Evolutionary conservation across 202 grass and related monocot genomes (phyloP).

Genomic region (Eragrostis tef): DNA sequence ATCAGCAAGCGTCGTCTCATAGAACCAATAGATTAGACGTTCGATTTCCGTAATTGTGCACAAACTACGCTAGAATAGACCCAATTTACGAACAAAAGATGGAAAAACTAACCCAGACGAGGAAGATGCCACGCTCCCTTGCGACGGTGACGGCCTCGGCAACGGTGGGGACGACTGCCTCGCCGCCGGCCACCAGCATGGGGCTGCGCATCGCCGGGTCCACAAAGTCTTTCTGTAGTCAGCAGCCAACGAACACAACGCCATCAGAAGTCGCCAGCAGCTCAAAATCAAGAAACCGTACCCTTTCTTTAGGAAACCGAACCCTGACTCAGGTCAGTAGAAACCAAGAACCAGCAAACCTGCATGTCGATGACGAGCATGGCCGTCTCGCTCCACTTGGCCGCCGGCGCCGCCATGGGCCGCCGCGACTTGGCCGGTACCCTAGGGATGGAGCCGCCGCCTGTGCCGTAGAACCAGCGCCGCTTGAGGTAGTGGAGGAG

Average conservation of each 20-base stretch:
- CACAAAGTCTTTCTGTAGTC: constrained; percentile 80
- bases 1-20: not conserved
- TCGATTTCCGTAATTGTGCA: constrained; percentile 1
- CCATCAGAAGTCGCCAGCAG: not conserved
- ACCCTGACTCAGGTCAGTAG: not conserved
- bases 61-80: not conserved
- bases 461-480: constrained; percentile 43
- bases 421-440: not conserved
- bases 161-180: constrained; percentile 70
- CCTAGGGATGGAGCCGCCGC: not conserved
- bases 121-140: constrained; percentile 74
- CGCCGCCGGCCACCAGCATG: constrained; percentile 64
- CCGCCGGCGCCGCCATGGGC: constrained; percentile 41
- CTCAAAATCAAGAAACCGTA: not conserved
- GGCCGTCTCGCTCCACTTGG: constrained; percentile 73
- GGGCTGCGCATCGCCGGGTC: constrained; percentile 73
- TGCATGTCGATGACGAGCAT: constrained; percentile 99
- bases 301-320: not conserved
- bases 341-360: constrained; percentile 5
- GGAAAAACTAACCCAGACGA: constrained; percentile 69
- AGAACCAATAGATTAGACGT: not conserved
- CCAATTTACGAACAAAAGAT: not conserved
- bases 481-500: constrained; percentile 69
- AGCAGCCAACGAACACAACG: not conserved
- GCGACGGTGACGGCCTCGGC: constrained; percentile 69